Conservation (phyloP, 2,329 filamentous ascomycete genomes). For the Dryadomyces quercus-mongolicae region DNA sequence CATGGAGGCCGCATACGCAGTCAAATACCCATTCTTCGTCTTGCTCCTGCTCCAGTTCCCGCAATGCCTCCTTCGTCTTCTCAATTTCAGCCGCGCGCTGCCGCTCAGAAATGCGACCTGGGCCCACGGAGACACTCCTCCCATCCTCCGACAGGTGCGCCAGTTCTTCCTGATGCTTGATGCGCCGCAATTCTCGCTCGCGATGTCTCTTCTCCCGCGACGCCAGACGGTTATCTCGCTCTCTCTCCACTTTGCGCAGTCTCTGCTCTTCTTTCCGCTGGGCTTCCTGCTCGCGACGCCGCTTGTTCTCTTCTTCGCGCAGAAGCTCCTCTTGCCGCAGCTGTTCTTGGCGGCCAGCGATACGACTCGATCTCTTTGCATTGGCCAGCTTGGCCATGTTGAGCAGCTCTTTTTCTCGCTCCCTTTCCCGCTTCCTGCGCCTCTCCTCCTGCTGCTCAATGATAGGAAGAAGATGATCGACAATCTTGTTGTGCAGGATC, state of each 20-base stretch:
- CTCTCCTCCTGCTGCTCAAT: constrained; percentile 68
- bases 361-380: constrained; percentile 83
- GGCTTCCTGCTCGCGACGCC: constrained; percentile 48
- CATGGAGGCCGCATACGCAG: constrained; percentile 81
- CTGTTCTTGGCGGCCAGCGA: constrained; percentile 71
- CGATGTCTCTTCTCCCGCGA: constrained; percentile 77
- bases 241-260: constrained; percentile 48
- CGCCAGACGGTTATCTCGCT: constrained; percentile 66
- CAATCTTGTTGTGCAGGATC: constrained; percentile 56
- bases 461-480: constrained; percentile 70
- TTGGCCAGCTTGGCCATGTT: constrained; percentile 80
- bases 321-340: constrained; percentile 41
- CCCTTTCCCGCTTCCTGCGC: constrained; percentile 55
- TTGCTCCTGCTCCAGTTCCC: constrained; percentile 49
- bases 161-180: constrained; percentile 75
- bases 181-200: constrained; percentile 73
- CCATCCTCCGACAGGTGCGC: constrained; percentile 67
- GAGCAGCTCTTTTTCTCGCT: constrained; percentile 65
- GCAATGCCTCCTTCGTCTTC: constrained; percentile 62
- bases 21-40: constrained; percentile 92
- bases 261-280: constrained; percentile 56
- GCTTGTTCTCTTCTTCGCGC: constrained; percentile 30
- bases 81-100: constrained; percentile 74
- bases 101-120: constrained; percentile 60
- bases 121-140: constrained; percentile 36